A percentile compares a stretch with the other conserved stretches of the same genome.
Conservation (phyloP, 2,329 filamentous ascomycete genomes). For the Aspergillus ibericus region DNA sequence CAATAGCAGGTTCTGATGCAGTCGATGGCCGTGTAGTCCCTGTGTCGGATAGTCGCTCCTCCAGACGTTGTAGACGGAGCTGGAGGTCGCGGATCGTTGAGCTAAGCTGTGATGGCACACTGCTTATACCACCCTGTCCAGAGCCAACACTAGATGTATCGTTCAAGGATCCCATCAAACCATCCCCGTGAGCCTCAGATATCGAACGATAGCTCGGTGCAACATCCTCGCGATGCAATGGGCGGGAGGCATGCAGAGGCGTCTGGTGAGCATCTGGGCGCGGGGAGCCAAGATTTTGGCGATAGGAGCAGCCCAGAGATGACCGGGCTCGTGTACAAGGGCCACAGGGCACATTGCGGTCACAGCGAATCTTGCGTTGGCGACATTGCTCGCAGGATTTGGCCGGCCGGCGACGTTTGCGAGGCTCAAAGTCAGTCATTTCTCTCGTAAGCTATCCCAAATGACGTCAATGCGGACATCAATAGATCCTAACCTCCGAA, state of each 20-base stretch:
- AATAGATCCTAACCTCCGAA: too few species aligned
- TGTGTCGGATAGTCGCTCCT: neutral
- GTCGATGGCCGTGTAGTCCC: neutral
- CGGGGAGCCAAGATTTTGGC: constrained; percentile 3
- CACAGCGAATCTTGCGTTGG: constrained; percentile 31
- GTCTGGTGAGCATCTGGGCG: neutral
- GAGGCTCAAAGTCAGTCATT: constrained; percentile 12
- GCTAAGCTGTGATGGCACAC: neutral
- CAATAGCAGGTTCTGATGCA: neutral
- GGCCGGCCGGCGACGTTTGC: constrained; percentile 30
- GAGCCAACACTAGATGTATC: neutral
- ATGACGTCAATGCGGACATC: neutral
- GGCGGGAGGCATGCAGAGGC: constrained; percentile 5
- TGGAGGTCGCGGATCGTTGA: constrained; percentile 3
- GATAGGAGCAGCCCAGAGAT: constrained; percentile 26
- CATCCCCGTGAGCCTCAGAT: neutral
- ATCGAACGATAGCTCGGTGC: neutral
- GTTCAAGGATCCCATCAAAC: neutral
- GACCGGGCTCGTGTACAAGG: constrained; percentile 25
- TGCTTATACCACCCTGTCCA: neutral
- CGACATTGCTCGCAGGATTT: constrained; percentile 32
- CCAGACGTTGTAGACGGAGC: constrained; percentile 8
- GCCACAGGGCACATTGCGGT: constrained; percentile 28
- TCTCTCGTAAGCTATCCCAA: neutral
- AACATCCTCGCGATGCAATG: neutral